Conservation (phyloP, 202 grass and related monocot species). For the Miscanthus sacchariflorus region DNA sequence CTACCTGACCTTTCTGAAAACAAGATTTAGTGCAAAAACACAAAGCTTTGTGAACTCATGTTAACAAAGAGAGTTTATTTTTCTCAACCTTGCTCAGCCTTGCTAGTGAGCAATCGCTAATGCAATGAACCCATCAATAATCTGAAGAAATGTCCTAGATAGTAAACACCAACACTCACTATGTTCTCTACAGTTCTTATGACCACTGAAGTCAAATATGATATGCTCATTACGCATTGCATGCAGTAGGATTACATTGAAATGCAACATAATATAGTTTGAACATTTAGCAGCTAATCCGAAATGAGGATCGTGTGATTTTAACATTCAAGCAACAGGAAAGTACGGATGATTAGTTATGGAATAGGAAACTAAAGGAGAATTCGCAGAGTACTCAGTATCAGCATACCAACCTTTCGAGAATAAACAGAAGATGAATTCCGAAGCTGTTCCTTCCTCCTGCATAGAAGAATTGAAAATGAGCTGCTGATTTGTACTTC, state of each 20-base stretch:
- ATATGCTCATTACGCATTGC: not conserved
- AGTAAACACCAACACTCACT: slow-evolving; percentile 5
- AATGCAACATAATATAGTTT: not conserved
- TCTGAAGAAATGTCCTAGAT: not conserved
- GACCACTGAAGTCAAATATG: slow-evolving; percentile 3
- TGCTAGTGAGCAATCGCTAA: not conserved
- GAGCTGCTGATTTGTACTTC: not conserved
- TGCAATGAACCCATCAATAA: not conserved
- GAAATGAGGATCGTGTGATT: not conserved
- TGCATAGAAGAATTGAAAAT: slow-evolving; percentile 45
- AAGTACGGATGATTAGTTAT: slow-evolving; percentile 9
- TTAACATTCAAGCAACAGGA: not conserved
- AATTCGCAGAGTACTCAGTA: not conserved
- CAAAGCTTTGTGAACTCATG: not conserved
- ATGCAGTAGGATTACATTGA: slow-evolving; percentile 14
- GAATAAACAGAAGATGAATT: slow-evolving; percentile 1
- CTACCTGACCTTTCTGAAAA: not conserved
- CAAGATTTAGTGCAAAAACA: not conserved
- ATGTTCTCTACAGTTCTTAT: not conserved
- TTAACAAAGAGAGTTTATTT: slow-evolving; percentile 15
- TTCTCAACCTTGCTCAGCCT: not conserved
- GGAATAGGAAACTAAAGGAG: not conserved
- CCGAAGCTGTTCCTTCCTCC: slow-evolving; percentile 42
- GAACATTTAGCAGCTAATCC: not conserved
- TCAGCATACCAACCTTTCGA: slow-evolving; percentile 44